Evolutionary conservation across 495 filamentous ascomycete genomes (phyloP).

Genomic region (Lichina pygmaea): DNA sequence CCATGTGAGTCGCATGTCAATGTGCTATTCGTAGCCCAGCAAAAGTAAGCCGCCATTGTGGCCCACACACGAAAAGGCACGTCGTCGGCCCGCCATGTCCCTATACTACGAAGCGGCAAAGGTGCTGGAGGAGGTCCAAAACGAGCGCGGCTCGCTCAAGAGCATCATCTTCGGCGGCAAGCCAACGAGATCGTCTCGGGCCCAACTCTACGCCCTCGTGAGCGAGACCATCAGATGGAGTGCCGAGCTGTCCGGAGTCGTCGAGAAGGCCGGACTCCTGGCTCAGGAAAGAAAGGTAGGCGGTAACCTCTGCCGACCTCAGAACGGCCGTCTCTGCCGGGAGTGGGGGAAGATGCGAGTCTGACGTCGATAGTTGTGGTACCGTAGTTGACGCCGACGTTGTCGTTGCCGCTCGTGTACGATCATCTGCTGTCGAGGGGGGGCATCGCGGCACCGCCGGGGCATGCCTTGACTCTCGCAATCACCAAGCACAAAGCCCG

Average conservation of each 20-base stretch:
- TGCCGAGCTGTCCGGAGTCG: slow-evolving; percentile 52
- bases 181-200: slow-evolving; percentile 42
- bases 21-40: too few species aligned
- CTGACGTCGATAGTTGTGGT: slow-evolving; percentile 6
- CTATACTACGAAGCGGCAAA: slow-evolving; percentile 79
- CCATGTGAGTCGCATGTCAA: too few species aligned
- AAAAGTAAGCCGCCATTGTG: too few species aligned
- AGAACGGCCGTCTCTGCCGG: neutral
- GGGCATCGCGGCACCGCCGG: slow-evolving; percentile 49
- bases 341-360: neutral
- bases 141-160: slow-evolving; percentile 49
- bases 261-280: slow-evolving; percentile 47
- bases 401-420: slow-evolving; percentile 63
- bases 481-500: slow-evolving; percentile 62
- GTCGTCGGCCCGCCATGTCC: slow-evolving; percentile 30
- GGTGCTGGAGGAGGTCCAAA: slow-evolving; percentile 33
- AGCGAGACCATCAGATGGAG: slow-evolving; percentile 82
- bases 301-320: neutral
- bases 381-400: slow-evolving; percentile 44
- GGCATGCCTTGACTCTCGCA: slow-evolving; percentile 46
- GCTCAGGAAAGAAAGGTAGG: slow-evolving; percentile 56
- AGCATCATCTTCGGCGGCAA: slow-evolving; percentile 49
- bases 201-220: slow-evolving; percentile 64
- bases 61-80: neutral
- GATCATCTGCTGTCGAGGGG: slow-evolving; percentile 59